phyloP scores from a whole-genome alignment of 768 basidiomycete genomes.

The Bullera alba region DNA sequence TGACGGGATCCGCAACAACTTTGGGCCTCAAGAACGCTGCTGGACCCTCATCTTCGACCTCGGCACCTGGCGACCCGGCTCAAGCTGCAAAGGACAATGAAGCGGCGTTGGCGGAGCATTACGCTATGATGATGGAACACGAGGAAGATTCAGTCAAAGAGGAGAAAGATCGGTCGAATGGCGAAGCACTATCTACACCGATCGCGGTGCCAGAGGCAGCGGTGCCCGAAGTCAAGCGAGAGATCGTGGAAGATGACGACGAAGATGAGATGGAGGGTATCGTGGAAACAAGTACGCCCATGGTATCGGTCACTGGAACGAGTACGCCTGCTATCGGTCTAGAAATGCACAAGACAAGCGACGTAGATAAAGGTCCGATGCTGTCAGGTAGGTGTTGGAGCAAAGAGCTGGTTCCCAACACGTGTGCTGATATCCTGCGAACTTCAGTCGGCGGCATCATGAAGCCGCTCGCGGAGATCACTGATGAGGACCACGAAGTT shows the following conservation, averaged over 20 bases:
- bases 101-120: constrained; percentile 24
- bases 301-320: neutral
- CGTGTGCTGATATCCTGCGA: neutral
- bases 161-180: neutral
- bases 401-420: neutral
- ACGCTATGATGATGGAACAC: constrained; percentile 10
- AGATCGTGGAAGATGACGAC: constrained; percentile 10
- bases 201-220: constrained; percentile 2
- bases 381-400: constrained; percentile 18
- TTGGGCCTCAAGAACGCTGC: constrained; percentile 60
- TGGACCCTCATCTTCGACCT: too few relatives aligned
- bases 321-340: too few relatives aligned
- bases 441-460: constrained; percentile 61
- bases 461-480: constrained; percentile 70
- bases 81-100: constrained; percentile 16
- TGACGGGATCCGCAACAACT: constrained; percentile 83
- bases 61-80: too few relatives aligned
- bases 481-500: constrained; percentile 82
- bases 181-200: neutral
- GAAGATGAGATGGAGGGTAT: constrained; percentile 8
- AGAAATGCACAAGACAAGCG: too few relatives aligned
- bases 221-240: constrained; percentile 3
- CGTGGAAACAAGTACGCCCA: neutral
- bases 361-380: too few relatives aligned
- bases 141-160: neutral